Conservation (phyloP, 306 rosid species). For the Coriaria nepalensis region DNA sequence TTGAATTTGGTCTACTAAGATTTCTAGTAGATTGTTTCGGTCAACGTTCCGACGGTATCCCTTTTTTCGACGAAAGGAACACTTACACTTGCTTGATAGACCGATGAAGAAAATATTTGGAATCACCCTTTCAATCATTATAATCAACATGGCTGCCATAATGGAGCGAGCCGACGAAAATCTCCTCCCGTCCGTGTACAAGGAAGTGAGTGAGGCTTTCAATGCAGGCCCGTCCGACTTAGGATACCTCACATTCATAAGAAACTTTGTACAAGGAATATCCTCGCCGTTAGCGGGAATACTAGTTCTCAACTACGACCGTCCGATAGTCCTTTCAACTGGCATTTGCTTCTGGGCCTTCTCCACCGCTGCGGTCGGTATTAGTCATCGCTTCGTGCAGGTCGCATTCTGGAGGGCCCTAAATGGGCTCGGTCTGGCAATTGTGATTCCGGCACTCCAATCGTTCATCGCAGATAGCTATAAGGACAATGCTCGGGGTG, state of each 20-base stretch:
- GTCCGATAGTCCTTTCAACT: conserved; percentile 60
- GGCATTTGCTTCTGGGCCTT: conserved; percentile 81
- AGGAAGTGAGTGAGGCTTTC: conserved; percentile 84
- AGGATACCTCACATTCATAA: conserved; percentile 77
- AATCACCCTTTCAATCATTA: background rate
- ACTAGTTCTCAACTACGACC: conserved; percentile 51
- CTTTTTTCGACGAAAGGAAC: too few species aligned
- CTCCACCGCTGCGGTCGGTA: conserved; percentile 75
- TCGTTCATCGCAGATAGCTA: conserved; percentile 85
- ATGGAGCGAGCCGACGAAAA: conserved; percentile 89
- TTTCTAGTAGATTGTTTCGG: too few species aligned
- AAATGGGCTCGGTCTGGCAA: conserved; percentile 81
- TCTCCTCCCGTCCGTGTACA: conserved; percentile 80
- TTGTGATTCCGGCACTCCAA: conserved; percentile 86
- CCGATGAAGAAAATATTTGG: background rate
- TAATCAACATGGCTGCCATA: conserved; percentile 54
- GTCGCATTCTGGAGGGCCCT: conserved; percentile 84
- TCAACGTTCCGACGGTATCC: too few species aligned
- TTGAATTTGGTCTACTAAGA: too few species aligned
- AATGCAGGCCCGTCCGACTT: conserved; percentile 72
- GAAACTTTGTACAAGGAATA: conserved; percentile 60
- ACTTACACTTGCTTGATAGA: too few species aligned
- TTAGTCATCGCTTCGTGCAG: conserved; percentile 38
- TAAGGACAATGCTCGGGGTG: conserved; percentile 51
- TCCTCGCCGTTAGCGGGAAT: conserved; percentile 85